Evolutionary conservation across 176 grass and related monocot species (phyloP).

Genomic region (Coix lacrymajobi): DNA sequence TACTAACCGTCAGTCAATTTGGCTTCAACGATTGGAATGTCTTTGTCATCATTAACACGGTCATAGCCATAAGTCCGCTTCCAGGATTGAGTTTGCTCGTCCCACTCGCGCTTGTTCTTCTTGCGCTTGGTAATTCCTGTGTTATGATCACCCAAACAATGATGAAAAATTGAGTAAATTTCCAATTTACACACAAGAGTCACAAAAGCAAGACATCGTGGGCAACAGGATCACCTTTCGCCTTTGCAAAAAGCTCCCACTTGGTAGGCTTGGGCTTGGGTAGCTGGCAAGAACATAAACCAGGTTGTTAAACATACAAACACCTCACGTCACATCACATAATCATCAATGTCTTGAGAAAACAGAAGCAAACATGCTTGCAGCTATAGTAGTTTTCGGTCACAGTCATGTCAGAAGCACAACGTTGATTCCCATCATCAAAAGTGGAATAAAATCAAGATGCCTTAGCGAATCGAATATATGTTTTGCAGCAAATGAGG

Average conservation of each 20-base stretch:
- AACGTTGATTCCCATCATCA: neutral
- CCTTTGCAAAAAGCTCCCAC: constrained; percentile 81
- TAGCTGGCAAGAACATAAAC: constrained; percentile 40
- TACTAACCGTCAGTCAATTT: constrained; percentile 67
- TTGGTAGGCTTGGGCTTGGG: constrained; percentile 86
- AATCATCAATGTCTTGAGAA: neutral
- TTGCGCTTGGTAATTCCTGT: constrained; percentile 71
- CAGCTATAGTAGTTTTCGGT: neutral
- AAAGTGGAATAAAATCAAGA: neutral
- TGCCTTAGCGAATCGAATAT: neutral
- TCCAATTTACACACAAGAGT: neutral
- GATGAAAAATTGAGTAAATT: too few species aligned
- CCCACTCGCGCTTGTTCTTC: constrained; percentile 86
- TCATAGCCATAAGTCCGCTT: constrained; percentile 86
- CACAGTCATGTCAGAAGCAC: neutral
- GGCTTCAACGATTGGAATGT: constrained; percentile 78
- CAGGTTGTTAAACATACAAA: neutral
- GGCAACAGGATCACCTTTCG: constrained; percentile 47
- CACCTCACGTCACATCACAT: neutral
- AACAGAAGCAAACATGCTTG: neutral
- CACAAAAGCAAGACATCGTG: neutral
- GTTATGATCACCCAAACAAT: neutral
- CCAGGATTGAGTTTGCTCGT: constrained; percentile 81
- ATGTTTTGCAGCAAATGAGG: neutral
- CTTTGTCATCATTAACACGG: constrained; percentile 90